Percentiles rank a stretch among this genome's conserved stretches.
These are phyloP conservation scores for Pezicula radicicola DNA, from an alignment of 2,329 filamentous ascomycete genomes.

Conservation along the genomic window DNA sequence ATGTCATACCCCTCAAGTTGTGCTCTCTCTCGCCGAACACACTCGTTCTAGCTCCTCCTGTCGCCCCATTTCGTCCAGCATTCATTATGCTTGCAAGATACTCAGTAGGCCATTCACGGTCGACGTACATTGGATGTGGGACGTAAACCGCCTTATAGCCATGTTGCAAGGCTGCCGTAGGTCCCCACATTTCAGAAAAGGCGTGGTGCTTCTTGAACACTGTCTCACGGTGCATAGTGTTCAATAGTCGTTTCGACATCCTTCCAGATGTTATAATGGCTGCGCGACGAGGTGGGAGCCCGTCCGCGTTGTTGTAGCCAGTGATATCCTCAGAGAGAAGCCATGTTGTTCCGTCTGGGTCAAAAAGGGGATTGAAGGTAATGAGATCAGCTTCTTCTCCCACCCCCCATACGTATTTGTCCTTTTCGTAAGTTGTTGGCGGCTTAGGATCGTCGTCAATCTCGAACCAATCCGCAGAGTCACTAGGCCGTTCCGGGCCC, in stretches of 20 bases:
- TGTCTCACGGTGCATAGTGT: slow-evolving; percentile 89
- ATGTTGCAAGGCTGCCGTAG: slow-evolving; percentile 82
- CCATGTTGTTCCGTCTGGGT: slow-evolving; percentile 87
- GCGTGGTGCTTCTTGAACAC: slow-evolving; percentile 81
- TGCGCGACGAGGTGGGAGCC: slow-evolving; percentile 69
- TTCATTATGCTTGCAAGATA: slow-evolving; percentile 81
- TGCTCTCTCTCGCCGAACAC: slow-evolving; percentile 84
- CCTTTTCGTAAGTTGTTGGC: slow-evolving; percentile 70
- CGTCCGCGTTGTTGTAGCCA: slow-evolving; percentile 67
- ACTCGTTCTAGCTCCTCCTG: slow-evolving; percentile 68
- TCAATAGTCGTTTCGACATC: slow-evolving; percentile 75
- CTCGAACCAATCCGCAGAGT: slow-evolving; percentile 69
- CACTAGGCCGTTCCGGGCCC: slow-evolving; percentile 73
- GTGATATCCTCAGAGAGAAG: slow-evolving; percentile 78
- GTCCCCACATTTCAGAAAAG: slow-evolving; percentile 96
- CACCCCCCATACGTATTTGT: slow-evolving; percentile 83
- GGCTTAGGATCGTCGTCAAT: slow-evolving; percentile 71
- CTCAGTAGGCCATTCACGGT: slow-evolving; percentile 78
- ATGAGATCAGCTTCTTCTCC: slow-evolving; percentile 90
- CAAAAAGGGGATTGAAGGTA: slow-evolving; percentile 87
- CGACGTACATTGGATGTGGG: slow-evolving; percentile 84
- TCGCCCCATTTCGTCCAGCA: slow-evolving; percentile 69
- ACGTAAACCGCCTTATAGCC: slow-evolving; percentile 90
- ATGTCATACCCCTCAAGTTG: slow-evolving; percentile 82
- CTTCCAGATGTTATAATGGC: slow-evolving; percentile 87